These are phyloP conservation scores for Sphagnum magellanicum DNA, from an alignment of 228 moss, liverwort and hornwort genomes.

Conservation along the genomic window DNA sequence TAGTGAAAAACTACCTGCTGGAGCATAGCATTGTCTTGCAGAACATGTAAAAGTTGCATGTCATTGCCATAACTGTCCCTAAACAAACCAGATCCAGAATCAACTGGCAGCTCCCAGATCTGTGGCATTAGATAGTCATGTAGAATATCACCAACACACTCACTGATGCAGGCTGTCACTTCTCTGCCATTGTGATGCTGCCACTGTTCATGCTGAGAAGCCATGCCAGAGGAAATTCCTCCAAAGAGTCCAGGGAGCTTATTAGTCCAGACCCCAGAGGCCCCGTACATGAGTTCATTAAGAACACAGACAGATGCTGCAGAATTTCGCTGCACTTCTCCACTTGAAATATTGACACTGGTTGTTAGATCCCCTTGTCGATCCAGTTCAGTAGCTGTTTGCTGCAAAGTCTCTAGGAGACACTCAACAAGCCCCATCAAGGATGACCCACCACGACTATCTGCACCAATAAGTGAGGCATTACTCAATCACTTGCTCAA, in stretches of 20 bases:
- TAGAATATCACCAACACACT: conserved; percentile 65
- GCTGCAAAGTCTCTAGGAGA: conserved; percentile 55
- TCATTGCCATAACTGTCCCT: conserved; percentile 16
- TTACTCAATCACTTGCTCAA: background rate
- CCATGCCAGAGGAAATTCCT: conserved; percentile 17
- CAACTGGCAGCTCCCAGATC: conserved; percentile 77
- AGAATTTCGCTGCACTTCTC: conserved; percentile 56
- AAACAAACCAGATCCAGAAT: conserved; percentile 30
- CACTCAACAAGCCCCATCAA: conserved; percentile 61
- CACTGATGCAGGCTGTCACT: conserved; percentile 32
- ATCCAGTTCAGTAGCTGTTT: conserved; percentile 32
- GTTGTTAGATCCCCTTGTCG: conserved; percentile 20
- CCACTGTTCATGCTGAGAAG: conserved; percentile 38
- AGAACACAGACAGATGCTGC: conserved; percentile 81
- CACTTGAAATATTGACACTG: conserved; percentile 28
- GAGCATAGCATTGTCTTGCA: conserved; percentile 80
- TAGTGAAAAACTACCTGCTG: conserved; percentile 47
- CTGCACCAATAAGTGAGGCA: conserved; percentile 16
- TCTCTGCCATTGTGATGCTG: conserved; percentile 24
- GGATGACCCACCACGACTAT: conserved; percentile 49
- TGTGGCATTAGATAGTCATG: conserved; percentile 74
- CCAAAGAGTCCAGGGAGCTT: conserved; percentile 48
- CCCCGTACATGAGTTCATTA: conserved; percentile 76
- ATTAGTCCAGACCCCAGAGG: conserved; percentile 69
- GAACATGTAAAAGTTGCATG: conserved; percentile 36